Evolutionary conservation across 345 rosid species (phyloP).

Genomic region (Boechera divaricarpa): DNA sequence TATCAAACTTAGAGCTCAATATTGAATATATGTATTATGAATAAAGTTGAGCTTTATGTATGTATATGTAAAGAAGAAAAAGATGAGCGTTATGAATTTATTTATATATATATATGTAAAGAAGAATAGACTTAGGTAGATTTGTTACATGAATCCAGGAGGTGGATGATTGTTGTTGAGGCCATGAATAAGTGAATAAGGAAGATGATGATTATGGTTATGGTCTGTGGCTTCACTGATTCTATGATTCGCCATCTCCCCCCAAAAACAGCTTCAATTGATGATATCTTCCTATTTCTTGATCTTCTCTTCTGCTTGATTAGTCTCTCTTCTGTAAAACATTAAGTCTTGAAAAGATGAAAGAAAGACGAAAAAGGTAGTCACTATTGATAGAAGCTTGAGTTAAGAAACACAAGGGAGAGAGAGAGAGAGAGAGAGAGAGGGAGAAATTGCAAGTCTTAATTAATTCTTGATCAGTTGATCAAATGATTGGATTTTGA

Average conservation of each 20-base stretch:
- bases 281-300: constrained; percentile 30
- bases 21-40: neutral
- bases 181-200: constrained; percentile 78
- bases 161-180: constrained; percentile 58
- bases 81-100: no score
- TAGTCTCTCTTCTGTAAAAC: constrained; percentile 38
- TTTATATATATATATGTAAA: no score
- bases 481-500: constrained; percentile 36
- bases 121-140: neutral
- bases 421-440: neutral
- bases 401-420: constrained; percentile 5
- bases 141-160: constrained; percentile 71
- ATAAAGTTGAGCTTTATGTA: neutral
- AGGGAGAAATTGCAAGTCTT: constrained; percentile 4
- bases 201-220: constrained; percentile 64
- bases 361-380: constrained; percentile 17
- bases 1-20: neutral
- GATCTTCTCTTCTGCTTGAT: constrained; percentile 43
- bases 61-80: neutral
- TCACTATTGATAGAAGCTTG: constrained; percentile 5
- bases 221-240: constrained; percentile 72
- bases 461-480: constrained; percentile 26
- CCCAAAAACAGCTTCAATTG: constrained; percentile 19
- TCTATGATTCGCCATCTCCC: constrained; percentile 73
- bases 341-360: constrained; percentile 14